phyloP scores from a whole-genome alignment of 257 asterid genomes.

The Solanum lignicaule region DNA sequence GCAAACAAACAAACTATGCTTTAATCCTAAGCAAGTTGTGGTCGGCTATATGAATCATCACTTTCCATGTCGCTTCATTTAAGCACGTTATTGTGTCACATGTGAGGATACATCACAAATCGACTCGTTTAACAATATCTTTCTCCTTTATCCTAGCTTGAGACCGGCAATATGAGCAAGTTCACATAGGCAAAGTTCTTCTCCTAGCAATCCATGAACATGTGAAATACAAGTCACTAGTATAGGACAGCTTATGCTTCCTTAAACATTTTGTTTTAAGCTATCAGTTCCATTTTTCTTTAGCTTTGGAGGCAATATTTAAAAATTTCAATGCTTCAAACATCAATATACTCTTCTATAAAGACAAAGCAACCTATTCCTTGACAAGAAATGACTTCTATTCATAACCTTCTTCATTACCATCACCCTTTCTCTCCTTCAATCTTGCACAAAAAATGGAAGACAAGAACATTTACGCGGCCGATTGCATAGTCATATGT shows the following conservation, averaged over 20 bases:
- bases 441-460: conserved; percentile 30
- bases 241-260: conserved; percentile 19
- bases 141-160: neutral
- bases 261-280: conserved; percentile 14
- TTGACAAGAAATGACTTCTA: conserved; percentile 33
- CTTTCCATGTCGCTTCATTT: neutral
- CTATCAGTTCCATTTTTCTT: conserved; percentile 7
- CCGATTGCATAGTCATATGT: conserved; percentile 69
- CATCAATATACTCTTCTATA: conserved; percentile 39
- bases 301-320: conserved; percentile 29
- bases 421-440: neutral
- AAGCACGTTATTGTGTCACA: neutral
- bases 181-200: neutral
- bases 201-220: neutral
- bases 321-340: conserved; percentile 60
- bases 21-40: neutral
- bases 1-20: neutral
- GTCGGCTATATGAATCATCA: neutral
- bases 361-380: conserved; percentile 40
- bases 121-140: neutral
- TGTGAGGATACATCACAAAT: neutral
- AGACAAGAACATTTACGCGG: conserved; percentile 52
- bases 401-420: conserved; percentile 17
- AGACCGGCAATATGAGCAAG: neutral
- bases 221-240: conserved; percentile 40